Percentiles rank a stretch among this genome's conserved stretches.
phyloP scores from a whole-genome alignment of 2,329 filamentous ascomycete species.

The Aspergillus floridensis region DNA sequence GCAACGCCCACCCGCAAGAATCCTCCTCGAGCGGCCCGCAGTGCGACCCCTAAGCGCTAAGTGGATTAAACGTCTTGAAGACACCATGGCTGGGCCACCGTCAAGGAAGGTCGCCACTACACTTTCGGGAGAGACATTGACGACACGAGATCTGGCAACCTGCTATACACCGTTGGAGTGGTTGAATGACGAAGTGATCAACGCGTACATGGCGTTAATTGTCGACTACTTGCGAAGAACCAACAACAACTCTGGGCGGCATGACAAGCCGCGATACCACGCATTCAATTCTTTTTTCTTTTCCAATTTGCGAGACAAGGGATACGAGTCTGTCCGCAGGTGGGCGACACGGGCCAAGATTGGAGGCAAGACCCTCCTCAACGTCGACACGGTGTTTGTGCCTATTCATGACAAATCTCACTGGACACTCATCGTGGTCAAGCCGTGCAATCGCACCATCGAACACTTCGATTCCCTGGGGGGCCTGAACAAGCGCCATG shows the following conservation, averaged over 20 bases:
- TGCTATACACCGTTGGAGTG: conserved; percentile 38
- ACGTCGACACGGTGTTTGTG: conserved; percentile 48
- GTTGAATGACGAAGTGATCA: conserved; percentile 50
- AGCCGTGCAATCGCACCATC: conserved; percentile 42
- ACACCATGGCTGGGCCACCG: conserved; percentile 28
- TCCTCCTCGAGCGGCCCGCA: conserved; percentile 28
- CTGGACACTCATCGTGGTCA: conserved; percentile 50
- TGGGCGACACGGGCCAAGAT: conserved; percentile 51
- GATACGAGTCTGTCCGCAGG: conserved; percentile 39
- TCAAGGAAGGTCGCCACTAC: conserved; percentile 31
- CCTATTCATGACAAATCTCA: conserved; percentile 48
- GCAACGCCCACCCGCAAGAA: conserved; percentile 13
- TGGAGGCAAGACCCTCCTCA: conserved; percentile 42
- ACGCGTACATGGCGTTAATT: conserved; percentile 45
- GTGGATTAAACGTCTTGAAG: conserved; percentile 36
- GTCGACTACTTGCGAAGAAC: conserved; percentile 37
- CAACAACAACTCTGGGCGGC: conserved; percentile 33
- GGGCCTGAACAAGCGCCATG: conserved; percentile 29
- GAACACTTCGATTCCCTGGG: conserved; percentile 50
- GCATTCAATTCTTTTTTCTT: conserved; percentile 49
- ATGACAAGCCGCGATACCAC: conserved; percentile 40
- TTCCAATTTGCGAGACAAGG: conserved; percentile 41
- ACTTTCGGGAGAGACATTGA: conserved; percentile 36
- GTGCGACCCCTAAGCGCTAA: conserved; percentile 35
- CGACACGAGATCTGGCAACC: conserved; percentile 35